Evolutionary conservation across 192 early-diverging fungal species (phyloP), one percentile per base, ranked within the genome.

Genomic region (Podila minutissima): DNA sequence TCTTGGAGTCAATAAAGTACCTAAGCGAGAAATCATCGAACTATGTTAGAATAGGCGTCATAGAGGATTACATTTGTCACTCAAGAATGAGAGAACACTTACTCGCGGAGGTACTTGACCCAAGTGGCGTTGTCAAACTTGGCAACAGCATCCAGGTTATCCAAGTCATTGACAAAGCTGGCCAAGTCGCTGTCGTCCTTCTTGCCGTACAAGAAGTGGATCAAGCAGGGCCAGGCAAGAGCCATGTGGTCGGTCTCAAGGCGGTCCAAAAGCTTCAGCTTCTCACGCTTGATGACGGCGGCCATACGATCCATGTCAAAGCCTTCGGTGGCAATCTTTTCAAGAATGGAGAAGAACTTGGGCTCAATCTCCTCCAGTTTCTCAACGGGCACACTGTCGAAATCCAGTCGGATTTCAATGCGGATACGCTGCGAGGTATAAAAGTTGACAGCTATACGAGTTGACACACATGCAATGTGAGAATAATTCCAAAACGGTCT

Each of bases 251-350:
- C 71, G 15, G 70, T 75, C 55, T 75, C 68, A 5, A 74, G 69
- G 5, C 74, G 64, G 53, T 82, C 61, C 58, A 67, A 4, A 61
- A 89, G 82, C 67, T 87, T 88, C 29, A 87, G 72, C 59, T 82
- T 83, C 65, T 86, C 83, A 41, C 87, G 82, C 15, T 86, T 83
- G 68, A 90, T 85, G 22, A 90, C 81, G 19, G 75, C 83, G 28
- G 66, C 70, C 82, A 90, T 88, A 24, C 89, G 77, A 11, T 85
- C 67, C 87, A 90, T 88, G 76, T 90, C 89, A 67, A 90, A 84
- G 12, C 88, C 89, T 24, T 90, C 76, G 15, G 72, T 75, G 24
- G 71, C 82, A 29, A 90, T 77, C 48, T 64, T 75, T 31, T 85
- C 79, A 12, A 88, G 65, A 11, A 83, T 79, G 9, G 74, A 69